Evolutionary conservation across 208 protist genomes (phyloP).

Genomic region (Leishmania braziliensis): DNA sequence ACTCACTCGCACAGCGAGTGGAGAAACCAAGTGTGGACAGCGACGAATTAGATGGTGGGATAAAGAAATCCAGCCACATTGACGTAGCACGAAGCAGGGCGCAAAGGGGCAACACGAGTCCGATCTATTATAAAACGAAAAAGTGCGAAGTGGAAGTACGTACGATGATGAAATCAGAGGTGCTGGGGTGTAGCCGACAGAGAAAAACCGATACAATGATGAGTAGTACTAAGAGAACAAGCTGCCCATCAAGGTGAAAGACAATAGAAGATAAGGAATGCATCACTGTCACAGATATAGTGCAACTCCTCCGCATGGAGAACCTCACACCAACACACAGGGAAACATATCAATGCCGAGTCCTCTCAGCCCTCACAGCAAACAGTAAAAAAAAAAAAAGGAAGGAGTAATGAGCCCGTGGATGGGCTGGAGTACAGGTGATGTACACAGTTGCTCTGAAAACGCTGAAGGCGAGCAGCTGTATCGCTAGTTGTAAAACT

Average conservation of each 20-base stretch:
- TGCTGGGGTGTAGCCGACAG: too few relatives aligned
- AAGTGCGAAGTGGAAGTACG: background rate
- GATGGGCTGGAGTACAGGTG: background rate
- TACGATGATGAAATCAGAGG: background rate
- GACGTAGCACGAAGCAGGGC: background rate
- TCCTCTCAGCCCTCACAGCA: background rate
- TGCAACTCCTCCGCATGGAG: too few relatives aligned
- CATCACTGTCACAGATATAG: background rate
- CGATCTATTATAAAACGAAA: background rate
- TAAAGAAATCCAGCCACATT: background rate
- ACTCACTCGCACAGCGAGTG: background rate
- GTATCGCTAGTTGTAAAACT: conserved; percentile 60
- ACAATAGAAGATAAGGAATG: background rate
- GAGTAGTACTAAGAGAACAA: background rate
- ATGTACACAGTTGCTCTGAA: background rate
- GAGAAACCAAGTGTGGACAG: background rate
- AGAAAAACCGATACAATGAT: background rate
- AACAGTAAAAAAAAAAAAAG: conserved; percentile 30
- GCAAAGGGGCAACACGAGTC: background rate
- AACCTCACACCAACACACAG: background rate
- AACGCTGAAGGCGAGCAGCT: background rate
- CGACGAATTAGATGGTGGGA: background rate
- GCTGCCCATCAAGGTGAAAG: background rate
- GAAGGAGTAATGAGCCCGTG: background rate
- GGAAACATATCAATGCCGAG: background rate